Evolutionary conservation across 371 early-diverging fungal species (phyloP).

Genomic region (Rhizomucor pusillus): DNA sequence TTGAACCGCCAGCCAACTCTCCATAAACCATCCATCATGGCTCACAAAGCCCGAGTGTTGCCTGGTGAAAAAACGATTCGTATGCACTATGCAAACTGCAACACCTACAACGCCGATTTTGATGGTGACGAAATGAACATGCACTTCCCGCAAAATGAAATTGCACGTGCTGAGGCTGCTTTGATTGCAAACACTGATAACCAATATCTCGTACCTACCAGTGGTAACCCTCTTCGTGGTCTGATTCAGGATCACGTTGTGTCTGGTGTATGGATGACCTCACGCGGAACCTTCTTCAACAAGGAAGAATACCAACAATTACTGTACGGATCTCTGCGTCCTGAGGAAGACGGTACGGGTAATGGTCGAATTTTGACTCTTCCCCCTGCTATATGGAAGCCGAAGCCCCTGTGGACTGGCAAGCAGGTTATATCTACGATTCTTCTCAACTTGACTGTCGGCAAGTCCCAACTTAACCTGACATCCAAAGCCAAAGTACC

Average conservation of each 20-base stretch:
- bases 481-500: conserved; percentile 87
- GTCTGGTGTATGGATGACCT: conserved; percentile 93
- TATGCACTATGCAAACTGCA: conserved; percentile 99
- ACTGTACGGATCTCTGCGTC: conserved; percentile 83
- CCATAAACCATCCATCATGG: conserved; percentile 99
- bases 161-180: conserved; percentile 95
- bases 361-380: conserved; percentile 76
- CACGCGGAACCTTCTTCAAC: conserved; percentile 88
- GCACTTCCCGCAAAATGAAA: conserved; percentile 99
- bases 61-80: conserved; percentile 99
- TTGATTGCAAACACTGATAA: conserved; percentile 95
- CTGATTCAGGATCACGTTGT: conserved; percentile 99
- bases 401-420: conserved; percentile 94
- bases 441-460: conserved; percentile 81
- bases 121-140: conserved; percentile 99
- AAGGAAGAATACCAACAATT: conserved; percentile 94
- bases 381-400: conserved; percentile 88
- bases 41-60: conserved; percentile 95
- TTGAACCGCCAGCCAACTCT: conserved; percentile 99
- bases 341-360: conserved; percentile 68
- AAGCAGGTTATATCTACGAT: conserved; percentile 96
- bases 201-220: conserved; percentile 98
- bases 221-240: conserved; percentile 98
- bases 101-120: conserved; percentile 99
- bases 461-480: conserved; percentile 78